phyloP scores from a whole-genome alignment of 352 stramenopile species.

The Phytopythium chamaehyphon region DNA sequence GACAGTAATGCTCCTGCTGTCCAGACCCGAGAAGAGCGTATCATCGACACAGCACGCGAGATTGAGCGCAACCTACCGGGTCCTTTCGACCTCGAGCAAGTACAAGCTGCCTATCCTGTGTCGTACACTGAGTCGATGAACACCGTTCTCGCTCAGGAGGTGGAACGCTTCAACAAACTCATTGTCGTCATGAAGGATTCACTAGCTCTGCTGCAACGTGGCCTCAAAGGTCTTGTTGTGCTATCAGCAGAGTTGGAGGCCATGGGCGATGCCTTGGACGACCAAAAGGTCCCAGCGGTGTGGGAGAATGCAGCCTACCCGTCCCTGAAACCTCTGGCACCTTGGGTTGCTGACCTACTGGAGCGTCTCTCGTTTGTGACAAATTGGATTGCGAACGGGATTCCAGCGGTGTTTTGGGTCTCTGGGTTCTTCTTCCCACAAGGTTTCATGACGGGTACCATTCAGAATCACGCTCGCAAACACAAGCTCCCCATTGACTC shows the following conservation, averaged over 20 bases:
- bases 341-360: slow-evolving; percentile 87
- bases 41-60: slow-evolving; percentile 60
- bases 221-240: slow-evolving; percentile 75
- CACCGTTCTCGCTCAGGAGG: slow-evolving; percentile 90
- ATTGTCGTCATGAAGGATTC: slow-evolving; percentile 61
- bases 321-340: slow-evolving; percentile 84
- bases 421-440: slow-evolving; percentile 92
- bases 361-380: slow-evolving; percentile 70
- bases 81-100: slow-evolving; percentile 76
- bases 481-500: slow-evolving; percentile 91
- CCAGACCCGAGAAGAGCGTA: slow-evolving; percentile 76
- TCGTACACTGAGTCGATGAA: slow-evolving; percentile 95
- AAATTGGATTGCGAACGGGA: slow-evolving; percentile 71
- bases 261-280: slow-evolving; percentile 84
- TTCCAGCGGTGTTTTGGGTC: slow-evolving; percentile 86
- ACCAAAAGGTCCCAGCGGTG: slow-evolving; percentile 85
- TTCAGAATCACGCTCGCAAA: slow-evolving; percentile 90
- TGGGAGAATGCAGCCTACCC: slow-evolving; percentile 91
- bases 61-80: slow-evolving; percentile 62
- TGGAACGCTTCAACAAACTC: slow-evolving; percentile 83
- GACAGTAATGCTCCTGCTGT: not conserved
- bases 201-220: slow-evolving; percentile 66
- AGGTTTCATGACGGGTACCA: slow-evolving; percentile 88
- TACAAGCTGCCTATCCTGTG: slow-evolving; percentile 84
- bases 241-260: slow-evolving; percentile 84